A percentile compares a stretch with the other conserved stretches of the same genome.
Conservation (phyloP, 345 rosid genomes). For the Draba incana region DNA sequence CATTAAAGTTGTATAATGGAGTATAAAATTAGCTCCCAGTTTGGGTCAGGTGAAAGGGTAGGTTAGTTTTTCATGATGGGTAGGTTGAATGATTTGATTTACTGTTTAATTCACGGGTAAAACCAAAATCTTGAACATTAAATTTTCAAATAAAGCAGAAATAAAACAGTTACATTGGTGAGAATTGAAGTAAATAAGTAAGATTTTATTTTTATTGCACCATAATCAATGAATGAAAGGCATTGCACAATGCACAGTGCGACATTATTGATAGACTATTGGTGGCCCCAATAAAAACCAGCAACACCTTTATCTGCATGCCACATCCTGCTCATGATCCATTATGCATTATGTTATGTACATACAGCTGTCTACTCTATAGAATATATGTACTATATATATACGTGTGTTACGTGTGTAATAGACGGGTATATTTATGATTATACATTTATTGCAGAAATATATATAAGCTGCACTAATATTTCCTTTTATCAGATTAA, state of each 20-base stretch:
- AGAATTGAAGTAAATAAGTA: background rate
- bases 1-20: conserved; percentile 4
- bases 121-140: too few species aligned
- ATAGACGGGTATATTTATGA: background rate
- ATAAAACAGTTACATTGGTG: background rate
- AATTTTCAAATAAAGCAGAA: too few species aligned
- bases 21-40: conserved; percentile 14
- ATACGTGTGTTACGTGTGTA: conserved; percentile 29
- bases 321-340: conserved; percentile 42
- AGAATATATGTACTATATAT: conserved; percentile 41
- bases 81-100: conserved; percentile 17
- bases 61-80: background rate
- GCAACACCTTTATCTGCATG: conserved; percentile 34
- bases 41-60: conserved; percentile 1
- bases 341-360: conserved; percentile 32
- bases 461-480: too few species aligned
- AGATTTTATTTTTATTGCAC: conserved; percentile 11
- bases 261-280: conserved; percentile 34
- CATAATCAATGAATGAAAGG: conserved; percentile 3
- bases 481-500: too few species aligned
- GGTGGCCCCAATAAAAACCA: conserved; percentile 33
- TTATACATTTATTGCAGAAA: conserved; percentile 19
- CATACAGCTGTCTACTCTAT: conserved; percentile 38
- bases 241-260: conserved; percentile 25
- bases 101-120: background rate